Conservation (phyloP, 345 rosid species). For the Acer campestre region DNA sequence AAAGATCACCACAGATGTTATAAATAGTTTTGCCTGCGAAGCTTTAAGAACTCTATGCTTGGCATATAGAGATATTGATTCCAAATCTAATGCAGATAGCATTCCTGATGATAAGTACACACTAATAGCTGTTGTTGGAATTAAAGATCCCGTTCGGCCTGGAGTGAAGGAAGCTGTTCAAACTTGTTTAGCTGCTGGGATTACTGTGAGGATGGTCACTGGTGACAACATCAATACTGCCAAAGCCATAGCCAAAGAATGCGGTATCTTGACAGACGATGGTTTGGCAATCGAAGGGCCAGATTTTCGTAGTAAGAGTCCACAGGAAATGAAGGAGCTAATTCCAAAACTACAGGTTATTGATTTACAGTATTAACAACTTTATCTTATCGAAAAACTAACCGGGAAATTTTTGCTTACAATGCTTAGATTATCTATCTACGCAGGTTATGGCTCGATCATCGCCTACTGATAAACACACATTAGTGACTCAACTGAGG, state of each 20-base stretch:
- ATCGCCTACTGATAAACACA: slow-evolving; percentile 60
- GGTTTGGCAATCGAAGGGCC: slow-evolving; percentile 84
- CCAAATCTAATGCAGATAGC: slow-evolving; percentile 33
- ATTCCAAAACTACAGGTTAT: slow-evolving; percentile 67
- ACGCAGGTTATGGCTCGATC: slow-evolving; percentile 69
- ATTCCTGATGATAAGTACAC: slow-evolving; percentile 68
- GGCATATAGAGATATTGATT: slow-evolving; percentile 58
- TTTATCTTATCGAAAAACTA: neutral
- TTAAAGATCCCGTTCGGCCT: slow-evolving; percentile 71
- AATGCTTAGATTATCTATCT: slow-evolving; percentile 11
- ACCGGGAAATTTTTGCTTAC: neutral
- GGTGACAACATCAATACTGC: slow-evolving; percentile 79
- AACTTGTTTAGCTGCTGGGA: slow-evolving; percentile 73
- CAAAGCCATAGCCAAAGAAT: slow-evolving; percentile 77
- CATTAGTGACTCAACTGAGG: slow-evolving; percentile 48
- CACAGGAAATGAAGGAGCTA: slow-evolving; percentile 55
- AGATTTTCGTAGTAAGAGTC: slow-evolving; percentile 55
- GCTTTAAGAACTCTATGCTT: slow-evolving; percentile 76
- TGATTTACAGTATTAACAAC: neutral
- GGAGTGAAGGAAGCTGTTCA: slow-evolving; percentile 71
- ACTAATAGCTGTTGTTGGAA: slow-evolving; percentile 67
- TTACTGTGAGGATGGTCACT: slow-evolving; percentile 70
- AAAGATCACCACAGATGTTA: slow-evolving; percentile 41
- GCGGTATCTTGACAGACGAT: slow-evolving; percentile 61
- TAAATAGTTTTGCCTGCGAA: slow-evolving; percentile 61